phyloP scores from a whole-genome alignment of 139 green algal species.

The Spirogloea muscicola region DNA sequence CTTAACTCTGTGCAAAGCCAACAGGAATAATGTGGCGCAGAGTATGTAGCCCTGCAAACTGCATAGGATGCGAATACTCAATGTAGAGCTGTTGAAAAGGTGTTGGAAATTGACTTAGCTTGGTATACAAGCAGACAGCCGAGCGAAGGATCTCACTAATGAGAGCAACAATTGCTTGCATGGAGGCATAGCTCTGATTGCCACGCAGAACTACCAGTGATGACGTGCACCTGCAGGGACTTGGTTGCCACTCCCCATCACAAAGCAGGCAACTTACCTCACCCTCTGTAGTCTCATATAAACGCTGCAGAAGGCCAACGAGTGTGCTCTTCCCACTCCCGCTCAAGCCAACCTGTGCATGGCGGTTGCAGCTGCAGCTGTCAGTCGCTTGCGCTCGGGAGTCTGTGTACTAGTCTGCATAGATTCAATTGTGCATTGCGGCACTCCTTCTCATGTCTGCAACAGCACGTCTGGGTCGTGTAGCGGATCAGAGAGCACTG shows the following conservation, averaged over 20 bases:
- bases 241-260: background rate
- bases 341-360: slow-evolving; percentile 80
- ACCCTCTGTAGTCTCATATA: slow-evolving; percentile 62
- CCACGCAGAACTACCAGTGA: background rate
- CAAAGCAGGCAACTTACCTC: slow-evolving; percentile 23
- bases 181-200: background rate
- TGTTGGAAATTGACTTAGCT: background rate
- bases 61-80: background rate
- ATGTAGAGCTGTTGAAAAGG: background rate
- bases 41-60: background rate
- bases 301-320: slow-evolving; percentile 75
- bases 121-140: background rate
- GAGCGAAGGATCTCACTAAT: background rate
- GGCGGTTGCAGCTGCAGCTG: background rate
- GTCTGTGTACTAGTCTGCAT: background rate
- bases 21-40: no score
- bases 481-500: background rate
- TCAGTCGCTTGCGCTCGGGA: background rate
- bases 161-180: background rate
- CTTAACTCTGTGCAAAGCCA: no score
- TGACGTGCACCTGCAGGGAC: background rate
- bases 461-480: background rate
- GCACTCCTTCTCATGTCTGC: background rate
- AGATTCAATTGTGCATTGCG: background rate
- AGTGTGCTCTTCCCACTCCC: slow-evolving; percentile 91